Evolutionary conservation across 331 rosid species (phyloP).

Genomic region (Dryas integrifolia): DNA sequence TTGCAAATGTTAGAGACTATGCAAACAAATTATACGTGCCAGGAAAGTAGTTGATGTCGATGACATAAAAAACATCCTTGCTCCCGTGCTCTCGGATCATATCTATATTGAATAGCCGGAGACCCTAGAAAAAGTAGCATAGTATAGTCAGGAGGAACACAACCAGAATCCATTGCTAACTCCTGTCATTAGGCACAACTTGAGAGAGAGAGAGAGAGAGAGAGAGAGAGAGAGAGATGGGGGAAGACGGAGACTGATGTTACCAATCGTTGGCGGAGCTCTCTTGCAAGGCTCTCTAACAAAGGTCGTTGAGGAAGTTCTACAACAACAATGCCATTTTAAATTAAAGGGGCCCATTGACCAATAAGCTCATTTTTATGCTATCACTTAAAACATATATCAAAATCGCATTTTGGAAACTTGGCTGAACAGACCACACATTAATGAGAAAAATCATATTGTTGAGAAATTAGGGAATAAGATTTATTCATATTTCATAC

Average conservation of each 20-base stretch:
- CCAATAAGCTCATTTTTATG: not conserved
- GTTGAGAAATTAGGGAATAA: not conserved
- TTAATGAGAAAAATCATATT: not conserved
- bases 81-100: constrained; percentile 84
- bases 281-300: constrained; percentile 71
- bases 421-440: not conserved
- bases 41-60: constrained; percentile 97
- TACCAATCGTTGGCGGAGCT: constrained; percentile 66
- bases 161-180: not conserved
- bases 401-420: not conserved
- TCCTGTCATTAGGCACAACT: not conserved
- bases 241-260: not conserved
- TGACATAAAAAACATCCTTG: constrained; percentile 71
- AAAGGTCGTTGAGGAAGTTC: constrained; percentile 71
- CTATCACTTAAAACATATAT: not conserved
- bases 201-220: not conserved
- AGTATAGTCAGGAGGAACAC: constrained; percentile 21
- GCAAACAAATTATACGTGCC: constrained; percentile 43
- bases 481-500: not conserved
- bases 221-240: not conserved
- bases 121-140: constrained; percentile 51
- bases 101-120: constrained; percentile 78
- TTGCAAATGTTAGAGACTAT: not conserved
- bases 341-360: not conserved
- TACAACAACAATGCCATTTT: constrained; percentile 36